Base-by-base conservation (phyloP, 2,329 filamentous ascomycete genomes). In the Pseudogymnoascus destructans region DNA sequence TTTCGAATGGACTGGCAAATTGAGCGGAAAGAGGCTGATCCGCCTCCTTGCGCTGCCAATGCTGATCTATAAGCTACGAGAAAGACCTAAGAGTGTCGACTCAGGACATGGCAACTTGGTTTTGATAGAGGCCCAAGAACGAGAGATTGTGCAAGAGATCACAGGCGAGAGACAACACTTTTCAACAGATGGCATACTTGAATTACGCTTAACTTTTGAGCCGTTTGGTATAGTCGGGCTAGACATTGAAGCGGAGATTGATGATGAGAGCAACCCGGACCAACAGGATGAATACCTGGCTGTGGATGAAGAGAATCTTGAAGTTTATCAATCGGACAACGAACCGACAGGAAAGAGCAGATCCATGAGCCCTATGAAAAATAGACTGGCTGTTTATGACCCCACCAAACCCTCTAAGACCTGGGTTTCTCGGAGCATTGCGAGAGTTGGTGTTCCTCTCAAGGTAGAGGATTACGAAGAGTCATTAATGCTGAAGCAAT, bases 21-120 rank as follows among this genome's bases (percentile, higher is more conserved):
- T 79, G 56, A 92, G 91, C 0, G 90, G 91, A 13, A 80, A 86
- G 66, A 95, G 95, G 67, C 87, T 95, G 61, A 84, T 95, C 25
- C 81, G 85, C 11, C 85, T 87, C 25, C 73, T 97, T 9, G 86
- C 89, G 0, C 87, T 89, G 9, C 83, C 85, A 6, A 72, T 97
- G 1, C 74, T 97, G 2, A 76, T 82, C 11, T 80, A 79, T 61
- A 82, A 79, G 61, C 75, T 84, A 62, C 76, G 66, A 65, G 67
- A 62, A 63, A 63, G 69, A 65, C 70, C 75, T 63, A 62, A 71
- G 69, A 58, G 74, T 68, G 60, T 71, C 68, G 23, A 69, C 67
- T 64, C 69, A 17, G 63, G 64, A 21, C 61, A 68, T 11, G 66
- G 67, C 9, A 68, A 73, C 57, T 32, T 66, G 5, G 64, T 73